These are phyloP conservation scores for Verticillium isaacii DNA, from an alignment of 2,329 filamentous ascomycete species.

Conservation along the genomic window DNA sequence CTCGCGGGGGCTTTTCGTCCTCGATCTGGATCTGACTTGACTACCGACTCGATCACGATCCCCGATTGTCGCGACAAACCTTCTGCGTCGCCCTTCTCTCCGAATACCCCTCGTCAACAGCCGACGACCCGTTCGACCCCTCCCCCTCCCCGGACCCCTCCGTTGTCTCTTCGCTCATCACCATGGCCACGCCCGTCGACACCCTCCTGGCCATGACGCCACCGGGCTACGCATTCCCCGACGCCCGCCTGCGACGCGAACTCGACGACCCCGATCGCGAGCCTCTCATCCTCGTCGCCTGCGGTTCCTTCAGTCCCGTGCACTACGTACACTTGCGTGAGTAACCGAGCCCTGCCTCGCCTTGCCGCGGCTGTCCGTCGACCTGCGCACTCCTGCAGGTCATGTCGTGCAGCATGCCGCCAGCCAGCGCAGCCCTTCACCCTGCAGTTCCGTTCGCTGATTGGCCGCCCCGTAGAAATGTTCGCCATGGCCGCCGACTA, in stretches of 20 bases:
- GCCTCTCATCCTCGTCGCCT: slow-evolving; percentile 64
- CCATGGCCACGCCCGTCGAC: slow-evolving; percentile 11
- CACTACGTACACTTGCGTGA: slow-evolving; percentile 69
- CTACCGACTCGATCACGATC: background rate
- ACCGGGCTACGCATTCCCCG: slow-evolving; percentile 53
- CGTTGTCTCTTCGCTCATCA: background rate
- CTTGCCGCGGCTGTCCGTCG: background rate
- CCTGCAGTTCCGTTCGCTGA: background rate
- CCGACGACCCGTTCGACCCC: background rate
- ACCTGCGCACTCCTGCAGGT: background rate
- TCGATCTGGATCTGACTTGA: background rate
- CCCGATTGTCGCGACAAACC: background rate
- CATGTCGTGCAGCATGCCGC: background rate
- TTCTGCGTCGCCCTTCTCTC: slow-evolving; percentile 2
- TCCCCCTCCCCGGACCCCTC: background rate
- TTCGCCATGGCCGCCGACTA: slow-evolving; percentile 84
- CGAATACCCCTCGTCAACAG: background rate
- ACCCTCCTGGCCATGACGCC: slow-evolving; percentile 14
- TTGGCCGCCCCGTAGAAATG: slow-evolving; percentile 41
- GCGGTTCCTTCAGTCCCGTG: slow-evolving; percentile 68
- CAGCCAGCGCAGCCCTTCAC: too few relatives aligned
- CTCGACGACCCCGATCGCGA: slow-evolving; percentile 52
- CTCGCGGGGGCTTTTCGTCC: background rate
- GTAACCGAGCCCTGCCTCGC: background rate
- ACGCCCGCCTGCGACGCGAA: slow-evolving; percentile 50